Evolutionary conservation across 2,329 filamentous ascomycete genomes (phyloP), one percentile per base, ranked within the genome.

Genomic region (Metarhizium sp.): DNA sequence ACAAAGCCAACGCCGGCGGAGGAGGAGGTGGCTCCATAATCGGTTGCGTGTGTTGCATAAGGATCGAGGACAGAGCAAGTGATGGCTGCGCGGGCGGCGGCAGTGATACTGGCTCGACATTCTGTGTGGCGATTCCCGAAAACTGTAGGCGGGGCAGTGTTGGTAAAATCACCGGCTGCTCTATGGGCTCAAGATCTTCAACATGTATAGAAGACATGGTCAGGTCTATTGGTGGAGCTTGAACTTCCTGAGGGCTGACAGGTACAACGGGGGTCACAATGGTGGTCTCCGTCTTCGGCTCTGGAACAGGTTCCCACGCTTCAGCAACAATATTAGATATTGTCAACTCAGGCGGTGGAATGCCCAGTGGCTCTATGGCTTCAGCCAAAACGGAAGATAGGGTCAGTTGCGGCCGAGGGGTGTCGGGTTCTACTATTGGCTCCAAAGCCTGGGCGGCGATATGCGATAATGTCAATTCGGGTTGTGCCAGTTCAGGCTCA

Each of bases 21-120:
- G 60, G 29, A 7, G 63, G 60, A 11, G 57, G 34, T 3, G 61
- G 54, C 25, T 64, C 61, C 45, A 55, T 43, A n/a, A 62, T 38
- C 16, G 63, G 62, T 38, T 57, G 54, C 16, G 57, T 60, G 38
- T 74, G 65, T 59, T 75, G 66, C 0, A 64, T 63, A 14, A 64
- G 52, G n/a, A 73, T 62, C 6, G 64, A 59, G 4, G 70, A 68
- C 52, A 71, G 54, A 50, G 53, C 62, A 38, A 72, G 62, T 1
- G 62, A 36, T 8, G 67, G 64, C 18, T 53, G 54, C 7, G 55
- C 53, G 10, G 63, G 62, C 51, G 58, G 47, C 16, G 61, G 61
- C 54, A 68, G 68, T 40, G 64, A 58, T 6, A 68, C 55, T 5
- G 72, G 71, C 47, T 72, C 66, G 50, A 77, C 63, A 49, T 72